A percentile compares a stretch with the other conserved stretches of the same genome.
These are phyloP conservation scores for Verbena officinalis DNA, from an alignment of 257 asterid genomes.

Conservation along the genomic window DNA sequence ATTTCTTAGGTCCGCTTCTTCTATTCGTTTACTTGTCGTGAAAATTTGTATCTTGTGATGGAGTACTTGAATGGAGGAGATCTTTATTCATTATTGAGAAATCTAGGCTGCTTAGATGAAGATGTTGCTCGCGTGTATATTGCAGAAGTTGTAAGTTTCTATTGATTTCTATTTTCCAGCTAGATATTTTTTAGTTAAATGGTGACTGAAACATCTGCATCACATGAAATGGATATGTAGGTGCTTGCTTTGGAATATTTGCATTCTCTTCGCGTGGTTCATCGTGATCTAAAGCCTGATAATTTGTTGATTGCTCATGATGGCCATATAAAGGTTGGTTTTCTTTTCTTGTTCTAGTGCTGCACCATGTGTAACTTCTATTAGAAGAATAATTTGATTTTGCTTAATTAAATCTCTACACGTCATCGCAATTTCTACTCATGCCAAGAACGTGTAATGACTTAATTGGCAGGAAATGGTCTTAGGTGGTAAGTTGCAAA, in stretches of 20 bases:
- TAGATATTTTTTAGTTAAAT: constrained; percentile 8
- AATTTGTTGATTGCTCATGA: constrained; percentile 98
- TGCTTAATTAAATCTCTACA: no score
- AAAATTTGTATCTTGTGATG: constrained; percentile 97
- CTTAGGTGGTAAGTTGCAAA: no score
- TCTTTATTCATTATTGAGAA: constrained; percentile 92
- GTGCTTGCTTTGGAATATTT: constrained; percentile 98
- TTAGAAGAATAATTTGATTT: no score
- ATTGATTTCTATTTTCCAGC: constrained; percentile 20
- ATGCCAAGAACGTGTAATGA: no score
- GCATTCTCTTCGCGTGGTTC: constrained; percentile 93
- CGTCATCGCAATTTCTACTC: no score
- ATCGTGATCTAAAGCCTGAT: constrained; percentile 99
- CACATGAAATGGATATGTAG: constrained; percentile 46
- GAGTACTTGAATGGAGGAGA: constrained; percentile 99
- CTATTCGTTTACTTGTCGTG: constrained; percentile 98
- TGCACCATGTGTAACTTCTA: no score
- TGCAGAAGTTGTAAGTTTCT: constrained; percentile 94
- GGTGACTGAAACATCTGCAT: constrained; percentile 24
- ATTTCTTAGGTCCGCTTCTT: constrained; percentile 85
- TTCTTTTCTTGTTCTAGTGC: constrained; percentile 5
- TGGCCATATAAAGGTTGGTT: constrained; percentile 93
- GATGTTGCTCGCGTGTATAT: constrained; percentile 95
- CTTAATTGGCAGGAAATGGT: no score
- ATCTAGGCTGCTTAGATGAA: constrained; percentile 97